Evolutionary conservation across 1,139 yeast genomes (phyloP), one percentile per base, ranked within the genome.

Genomic region (Spathaspora sp.): DNA sequence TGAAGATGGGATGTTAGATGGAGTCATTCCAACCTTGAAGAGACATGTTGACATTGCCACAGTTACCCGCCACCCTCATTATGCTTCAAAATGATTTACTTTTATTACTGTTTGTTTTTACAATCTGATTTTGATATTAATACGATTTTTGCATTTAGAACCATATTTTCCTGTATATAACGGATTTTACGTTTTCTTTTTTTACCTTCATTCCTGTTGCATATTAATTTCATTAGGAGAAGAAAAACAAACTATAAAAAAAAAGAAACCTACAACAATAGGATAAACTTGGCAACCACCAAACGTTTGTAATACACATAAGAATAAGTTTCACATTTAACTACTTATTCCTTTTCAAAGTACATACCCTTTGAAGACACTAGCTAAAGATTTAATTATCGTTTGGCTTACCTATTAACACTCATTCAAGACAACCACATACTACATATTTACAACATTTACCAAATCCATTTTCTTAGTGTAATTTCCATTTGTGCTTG

Each of bases 371-470:
- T 31, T 11, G 18, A 31, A 31, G 36, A n/a, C 39, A 20, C 38
- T 27, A 37, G 33, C 42, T 33, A 41, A 44, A 44, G 38, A 41
- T 44, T 44, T 44, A 41, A 41, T 15, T 44, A 44, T 44, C 44
- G 41, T 44, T 44, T 44, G 47, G 42, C 42, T 37, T 18, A 20
- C 36, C 18, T 13, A 24, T 17, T 15, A 17, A 27, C 29, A 13
- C 31, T 26, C 24, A n/a, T 25, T 26, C 36, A 13, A 39, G 36
- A 39, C 26, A 39, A 26, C 23, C 23, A 13, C 9, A 27, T 6
- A 27, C 31, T n/a, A 27, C 31, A 27, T 27, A 10, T 27, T 27
- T 11, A 10, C 11, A 10, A 13, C n/a, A 10, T n/a, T 13, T 13
- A 23, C 39, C 17, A 39, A 16, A 17, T 26, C 23, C 27, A 24